phyloP scores from a whole-genome alignment of 305 asterid species.

The Withania somnifera region DNA sequence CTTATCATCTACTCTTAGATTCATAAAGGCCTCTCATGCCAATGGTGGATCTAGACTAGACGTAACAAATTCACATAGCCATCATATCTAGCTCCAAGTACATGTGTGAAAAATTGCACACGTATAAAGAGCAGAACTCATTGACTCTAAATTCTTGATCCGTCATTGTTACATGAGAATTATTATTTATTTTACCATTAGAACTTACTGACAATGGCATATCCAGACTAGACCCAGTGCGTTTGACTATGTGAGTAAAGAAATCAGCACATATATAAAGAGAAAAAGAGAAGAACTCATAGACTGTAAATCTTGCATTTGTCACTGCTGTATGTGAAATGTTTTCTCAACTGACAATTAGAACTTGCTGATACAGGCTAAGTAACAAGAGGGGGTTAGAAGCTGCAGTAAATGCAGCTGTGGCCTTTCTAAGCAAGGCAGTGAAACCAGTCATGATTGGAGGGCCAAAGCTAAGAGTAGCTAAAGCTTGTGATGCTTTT shows the following conservation, averaged over 20 bases:
- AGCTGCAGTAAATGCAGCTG: slow-evolving; percentile 57
- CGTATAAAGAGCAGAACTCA: background rate
- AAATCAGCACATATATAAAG: background rate
- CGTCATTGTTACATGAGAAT: background rate
- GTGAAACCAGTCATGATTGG: slow-evolving; percentile 59
- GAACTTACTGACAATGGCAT: background rate
- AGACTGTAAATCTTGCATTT: background rate
- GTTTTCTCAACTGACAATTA: background rate
- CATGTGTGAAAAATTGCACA: too few species aligned
- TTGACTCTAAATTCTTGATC: background rate
- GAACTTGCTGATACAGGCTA: slow-evolving; percentile 12
- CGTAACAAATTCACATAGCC: background rate
- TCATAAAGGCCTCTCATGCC: background rate
- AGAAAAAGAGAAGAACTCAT: background rate
- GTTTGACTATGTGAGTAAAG: background rate
- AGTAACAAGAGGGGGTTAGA: slow-evolving; percentile 37
- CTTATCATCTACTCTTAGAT: background rate
- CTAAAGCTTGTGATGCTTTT: slow-evolving; percentile 39
- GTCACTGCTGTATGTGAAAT: background rate
- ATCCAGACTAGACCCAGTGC: background rate
- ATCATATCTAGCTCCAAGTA: background rate
- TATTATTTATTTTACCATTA: background rate
- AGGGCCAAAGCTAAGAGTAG: slow-evolving; percentile 47
- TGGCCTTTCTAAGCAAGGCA: slow-evolving; percentile 45
- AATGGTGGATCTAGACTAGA: background rate